Conservation (phyloP, 2,329 filamentous ascomycete genomes). For the Corniculantispora saksenae region DNA sequence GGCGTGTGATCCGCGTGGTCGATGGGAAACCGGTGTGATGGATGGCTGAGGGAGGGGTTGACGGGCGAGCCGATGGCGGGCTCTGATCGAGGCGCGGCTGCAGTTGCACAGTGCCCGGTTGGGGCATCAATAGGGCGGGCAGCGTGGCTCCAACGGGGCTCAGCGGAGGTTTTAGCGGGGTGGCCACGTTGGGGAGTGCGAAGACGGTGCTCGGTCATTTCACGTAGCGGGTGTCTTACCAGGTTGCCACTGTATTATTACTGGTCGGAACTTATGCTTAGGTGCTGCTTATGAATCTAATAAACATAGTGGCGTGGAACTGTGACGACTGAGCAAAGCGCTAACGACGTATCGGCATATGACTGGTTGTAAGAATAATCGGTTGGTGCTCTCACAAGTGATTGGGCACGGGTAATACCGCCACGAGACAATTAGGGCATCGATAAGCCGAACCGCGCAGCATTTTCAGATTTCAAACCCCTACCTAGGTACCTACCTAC, state of each 20-base stretch:
- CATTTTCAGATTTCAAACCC: too few species aligned
- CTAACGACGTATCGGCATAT: neutral
- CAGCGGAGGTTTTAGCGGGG: neutral
- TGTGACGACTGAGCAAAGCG: neutral
- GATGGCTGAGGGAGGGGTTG: neutral
- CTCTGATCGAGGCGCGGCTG: slow-evolving; percentile 1
- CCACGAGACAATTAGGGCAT: neutral
- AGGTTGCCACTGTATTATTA: neutral
- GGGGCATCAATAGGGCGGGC: neutral
- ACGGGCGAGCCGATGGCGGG: neutral
- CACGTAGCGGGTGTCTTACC: neutral
- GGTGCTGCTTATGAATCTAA: too few species aligned
- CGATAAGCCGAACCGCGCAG: neutral
- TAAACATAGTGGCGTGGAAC: too few species aligned
- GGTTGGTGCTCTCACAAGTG: neutral
- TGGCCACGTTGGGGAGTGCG: neutral
- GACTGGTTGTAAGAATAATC: neutral
- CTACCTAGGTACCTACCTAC: too few species aligned
- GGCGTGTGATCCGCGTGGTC: neutral
- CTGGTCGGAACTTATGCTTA: too few species aligned
- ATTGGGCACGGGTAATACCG: neutral
- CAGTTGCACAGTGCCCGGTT: slow-evolving; percentile 6
- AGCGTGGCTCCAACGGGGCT: neutral
- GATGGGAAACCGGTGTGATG: neutral
- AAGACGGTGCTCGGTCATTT: neutral